Evolutionary conservation across 768 basidiomycete genomes (phyloP).

Genomic region (Lyophyllum semitale): DNA sequence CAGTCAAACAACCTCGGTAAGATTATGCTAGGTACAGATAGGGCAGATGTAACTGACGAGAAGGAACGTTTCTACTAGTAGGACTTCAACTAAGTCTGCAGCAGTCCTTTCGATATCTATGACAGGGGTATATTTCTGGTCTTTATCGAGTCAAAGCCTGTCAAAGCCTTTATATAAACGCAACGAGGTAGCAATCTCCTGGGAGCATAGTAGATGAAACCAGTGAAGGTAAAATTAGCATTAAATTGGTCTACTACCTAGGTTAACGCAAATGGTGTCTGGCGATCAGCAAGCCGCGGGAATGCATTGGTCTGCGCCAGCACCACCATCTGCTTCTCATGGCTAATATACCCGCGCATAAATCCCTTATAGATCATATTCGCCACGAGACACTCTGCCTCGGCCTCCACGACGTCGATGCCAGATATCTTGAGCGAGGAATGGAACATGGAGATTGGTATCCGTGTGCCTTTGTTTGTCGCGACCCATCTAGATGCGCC

Average conservation of each 20-base stretch:
- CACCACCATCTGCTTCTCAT: constrained; percentile 94
- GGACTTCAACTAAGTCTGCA: no score
- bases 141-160: no score
- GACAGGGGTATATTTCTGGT: no score
- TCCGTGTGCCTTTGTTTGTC: constrained; percentile 69
- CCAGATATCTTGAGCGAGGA: constrained; percentile 73
- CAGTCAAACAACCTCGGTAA: no score
- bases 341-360: constrained; percentile 95
- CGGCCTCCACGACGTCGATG: constrained; percentile 69
- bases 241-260: constrained; percentile 9
- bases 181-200: no score
- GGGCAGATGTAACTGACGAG: no score
- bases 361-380: constrained; percentile 95
- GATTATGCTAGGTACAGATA: no score
- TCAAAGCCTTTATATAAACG: no score
- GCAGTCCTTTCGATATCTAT: no score
- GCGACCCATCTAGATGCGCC: constrained; percentile 72
- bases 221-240: neutral
- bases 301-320: constrained; percentile 80
- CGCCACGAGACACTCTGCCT: constrained; percentile 91
- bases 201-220: neutral
- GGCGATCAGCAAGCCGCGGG: constrained; percentile 68
- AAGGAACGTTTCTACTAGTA: no score
- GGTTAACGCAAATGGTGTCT: constrained; percentile 49
- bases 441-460: constrained; percentile 82